A percentile compares a stretch with the other conserved stretches of the same genome.
Evolutionary conservation across 2,329 filamentous ascomycete species (phyloP).

Genomic region (Fusarium pilosicola): DNA sequence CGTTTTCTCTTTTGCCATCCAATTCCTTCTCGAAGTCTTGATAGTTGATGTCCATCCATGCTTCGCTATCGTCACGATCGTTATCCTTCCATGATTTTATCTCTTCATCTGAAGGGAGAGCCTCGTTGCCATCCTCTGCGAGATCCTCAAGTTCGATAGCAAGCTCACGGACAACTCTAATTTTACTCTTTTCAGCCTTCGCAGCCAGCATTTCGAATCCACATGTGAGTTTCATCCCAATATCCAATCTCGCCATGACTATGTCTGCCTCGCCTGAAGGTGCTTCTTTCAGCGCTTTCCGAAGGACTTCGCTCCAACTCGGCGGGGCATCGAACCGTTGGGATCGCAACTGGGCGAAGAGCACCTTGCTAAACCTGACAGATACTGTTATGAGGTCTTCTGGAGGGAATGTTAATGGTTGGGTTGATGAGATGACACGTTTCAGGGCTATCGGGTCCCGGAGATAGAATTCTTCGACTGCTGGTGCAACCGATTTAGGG

Average conservation of each 20-base stretch:
- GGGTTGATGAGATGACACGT: slow-evolving; percentile 67
- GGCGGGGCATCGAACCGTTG: slow-evolving; percentile 80
- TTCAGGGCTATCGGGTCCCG: slow-evolving; percentile 82
- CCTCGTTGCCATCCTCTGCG: slow-evolving; percentile 71
- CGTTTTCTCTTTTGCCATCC: slow-evolving; percentile 56
- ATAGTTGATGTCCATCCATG: slow-evolving; percentile 93
- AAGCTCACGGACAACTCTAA: slow-evolving; percentile 77
- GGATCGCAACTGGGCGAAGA: slow-evolving; percentile 89
- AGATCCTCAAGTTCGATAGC: slow-evolving; percentile 80
- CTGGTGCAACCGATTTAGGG: slow-evolving; percentile 81
- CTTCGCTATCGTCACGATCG: slow-evolving; percentile 80
- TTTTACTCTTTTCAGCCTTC: slow-evolving; percentile 74
- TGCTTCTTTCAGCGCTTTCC: slow-evolving; percentile 32
- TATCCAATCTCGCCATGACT: slow-evolving; percentile 59
- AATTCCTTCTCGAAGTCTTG: slow-evolving; percentile 88
- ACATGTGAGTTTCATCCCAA: slow-evolving; percentile 89
- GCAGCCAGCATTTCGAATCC: slow-evolving; percentile 89
- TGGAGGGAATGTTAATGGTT: slow-evolving; percentile 73
- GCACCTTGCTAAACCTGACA: slow-evolving; percentile 84
- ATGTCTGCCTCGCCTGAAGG: slow-evolving; percentile 26
- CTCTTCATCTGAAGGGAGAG: slow-evolving; percentile 77
- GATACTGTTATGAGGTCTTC: slow-evolving; percentile 82
- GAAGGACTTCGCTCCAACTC: slow-evolving; percentile 55
- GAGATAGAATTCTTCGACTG: slow-evolving; percentile 91
- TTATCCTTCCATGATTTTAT: slow-evolving; percentile 73